These are phyloP conservation scores for Mucor racemosus DNA, from an alignment of 371 early-diverging fungal genomes.

Conservation along the genomic window DNA sequence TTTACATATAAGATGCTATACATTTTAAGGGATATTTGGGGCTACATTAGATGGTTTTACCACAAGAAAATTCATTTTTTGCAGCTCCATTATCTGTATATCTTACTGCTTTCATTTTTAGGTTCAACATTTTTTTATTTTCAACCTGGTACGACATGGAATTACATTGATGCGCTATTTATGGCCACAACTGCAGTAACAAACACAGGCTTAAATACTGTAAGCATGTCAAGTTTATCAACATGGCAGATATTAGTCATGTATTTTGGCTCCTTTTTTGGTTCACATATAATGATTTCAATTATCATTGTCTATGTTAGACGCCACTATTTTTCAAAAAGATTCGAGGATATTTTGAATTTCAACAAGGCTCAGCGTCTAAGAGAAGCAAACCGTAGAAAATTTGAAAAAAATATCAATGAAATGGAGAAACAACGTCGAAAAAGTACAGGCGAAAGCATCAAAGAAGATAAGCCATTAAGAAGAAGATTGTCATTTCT, in stretches of 20 bases:
- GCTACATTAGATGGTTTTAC: constrained; percentile 30
- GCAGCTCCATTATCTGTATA: constrained; percentile 50
- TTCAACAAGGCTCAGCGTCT: constrained; percentile 42
- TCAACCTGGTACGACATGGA: constrained; percentile 39
- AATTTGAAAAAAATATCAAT: constrained; percentile 28
- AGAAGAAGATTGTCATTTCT: constrained; percentile 26
- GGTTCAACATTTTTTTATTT: constrained; percentile 42
- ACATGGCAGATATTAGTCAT: constrained; percentile 40
- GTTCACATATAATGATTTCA: constrained; percentile 44
- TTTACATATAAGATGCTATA: neutral
- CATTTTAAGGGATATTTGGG: neutral
- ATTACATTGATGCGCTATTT: constrained; percentile 50
- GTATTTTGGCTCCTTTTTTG: constrained; percentile 36
- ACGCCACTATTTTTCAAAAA: constrained; percentile 48
- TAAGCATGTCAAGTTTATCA: constrained; percentile 36
- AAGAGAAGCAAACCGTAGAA: constrained; percentile 37
- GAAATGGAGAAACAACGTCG: constrained; percentile 20
- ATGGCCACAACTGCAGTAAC: constrained; percentile 46
- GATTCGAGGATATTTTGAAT: constrained; percentile 51
- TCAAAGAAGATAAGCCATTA: neutral
- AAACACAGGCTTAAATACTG: constrained; percentile 47
- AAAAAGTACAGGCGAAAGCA: neutral
- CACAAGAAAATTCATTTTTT: constrained; percentile 45
- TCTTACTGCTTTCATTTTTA: constrained; percentile 35
- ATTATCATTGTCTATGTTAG: constrained; percentile 41